Conservation (phyloP, 1,284 basidiomycete genomes). For the Bondarzewia mesenterica region DNA sequence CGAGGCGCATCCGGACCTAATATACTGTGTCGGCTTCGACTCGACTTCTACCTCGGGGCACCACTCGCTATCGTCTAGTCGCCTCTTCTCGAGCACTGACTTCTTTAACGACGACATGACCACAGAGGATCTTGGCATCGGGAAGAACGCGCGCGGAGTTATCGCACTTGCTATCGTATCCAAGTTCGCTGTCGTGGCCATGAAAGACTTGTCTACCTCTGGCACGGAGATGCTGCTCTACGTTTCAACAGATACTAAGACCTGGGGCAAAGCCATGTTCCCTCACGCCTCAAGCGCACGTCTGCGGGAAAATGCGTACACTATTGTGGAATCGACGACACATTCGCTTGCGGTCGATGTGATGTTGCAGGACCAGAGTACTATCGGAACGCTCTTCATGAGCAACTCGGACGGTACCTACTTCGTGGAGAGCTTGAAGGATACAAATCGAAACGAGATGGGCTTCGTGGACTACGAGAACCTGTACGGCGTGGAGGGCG, state of each 20-base stretch:
- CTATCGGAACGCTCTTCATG: conserved; percentile 88
- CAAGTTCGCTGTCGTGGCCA: conserved; percentile 84
- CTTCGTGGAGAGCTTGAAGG: conserved; percentile 86
- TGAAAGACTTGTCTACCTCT: conserved; percentile 53
- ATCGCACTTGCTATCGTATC: conserved; percentile 85
- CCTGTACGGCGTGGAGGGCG: conserved; percentile 87
- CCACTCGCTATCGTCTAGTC: conserved; percentile 55
- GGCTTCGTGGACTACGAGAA: conserved; percentile 95
- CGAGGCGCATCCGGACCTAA: conserved; percentile 60
- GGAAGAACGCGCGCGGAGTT: conserved; percentile 78
- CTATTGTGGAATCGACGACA: conserved; percentile 87
- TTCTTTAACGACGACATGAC: conserved; percentile 64
- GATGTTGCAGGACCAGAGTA: conserved; percentile 62
- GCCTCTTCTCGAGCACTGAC: conserved; percentile 76
- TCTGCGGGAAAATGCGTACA: conserved; percentile 87
- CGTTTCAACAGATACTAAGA: conserved; percentile 73
- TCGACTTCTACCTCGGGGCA: conserved; percentile 37
- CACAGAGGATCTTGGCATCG: conserved; percentile 78
- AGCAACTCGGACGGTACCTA: conserved; percentile 92
- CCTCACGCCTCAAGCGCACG: conserved; percentile 77
- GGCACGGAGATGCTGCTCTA: conserved; percentile 77
- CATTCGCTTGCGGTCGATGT: conserved; percentile 95
- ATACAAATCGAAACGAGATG: conserved; percentile 82
- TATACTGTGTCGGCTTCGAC: conserved; percentile 87
- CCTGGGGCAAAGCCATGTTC: conserved; percentile 80